Base-by-base conservation (phyloP, 345 rosid species). In the Adansonia digitata region DNA sequence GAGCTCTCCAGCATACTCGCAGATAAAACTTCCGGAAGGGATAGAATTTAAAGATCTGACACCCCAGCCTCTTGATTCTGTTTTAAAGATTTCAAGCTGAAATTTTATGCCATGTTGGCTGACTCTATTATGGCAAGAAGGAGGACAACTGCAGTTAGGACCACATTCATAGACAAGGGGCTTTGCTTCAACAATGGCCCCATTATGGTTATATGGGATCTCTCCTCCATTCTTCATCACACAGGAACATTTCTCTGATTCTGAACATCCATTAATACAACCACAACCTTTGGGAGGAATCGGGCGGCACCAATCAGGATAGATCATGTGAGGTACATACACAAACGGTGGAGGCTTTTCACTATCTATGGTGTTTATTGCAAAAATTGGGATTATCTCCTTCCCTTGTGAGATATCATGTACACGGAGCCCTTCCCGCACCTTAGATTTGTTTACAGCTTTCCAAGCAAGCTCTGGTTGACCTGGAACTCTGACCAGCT, bases 391-490 rank as follows among this genome's bases (percentile, higher is more conserved):
- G 59, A 80, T 77, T 48, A 40, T n/a, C 88, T 90, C 98, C 75
- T 80, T 84, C 80, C 97, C 94, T 78, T 79, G 81, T 13, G 96
- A 86, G 34, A 92, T 88, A 78, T 94, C 97, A 66, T 27, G 74
- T 13, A 75, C 77, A 20, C 94, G 88, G 7, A 91, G 73, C 76
- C 98, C 94, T 75, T 88, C 91, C 1, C 94, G 85, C 15, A 59
- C 79, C 73, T 83, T 72, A 20, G 63, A 75, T 74, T 85, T 87
- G 82, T 83, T 91, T 64, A 94, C 88, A 62, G 83, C 86, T 84
- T 88, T 89, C 96, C 94, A 91, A 42, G 98, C 84, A 57, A 94
- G 92, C 83, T 93, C 93, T 0, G 92, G 88, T 77, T 95, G 98
- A 80, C 90, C 94, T 0, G 86, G 86, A 51, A 87, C 76, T 69